A percentile compares a stretch with the other conserved stretches of the same genome.
Evolutionary conservation across 2,329 filamentous ascomycete genomes (phyloP).

Genomic region (Fusarium sulawesiense): DNA sequence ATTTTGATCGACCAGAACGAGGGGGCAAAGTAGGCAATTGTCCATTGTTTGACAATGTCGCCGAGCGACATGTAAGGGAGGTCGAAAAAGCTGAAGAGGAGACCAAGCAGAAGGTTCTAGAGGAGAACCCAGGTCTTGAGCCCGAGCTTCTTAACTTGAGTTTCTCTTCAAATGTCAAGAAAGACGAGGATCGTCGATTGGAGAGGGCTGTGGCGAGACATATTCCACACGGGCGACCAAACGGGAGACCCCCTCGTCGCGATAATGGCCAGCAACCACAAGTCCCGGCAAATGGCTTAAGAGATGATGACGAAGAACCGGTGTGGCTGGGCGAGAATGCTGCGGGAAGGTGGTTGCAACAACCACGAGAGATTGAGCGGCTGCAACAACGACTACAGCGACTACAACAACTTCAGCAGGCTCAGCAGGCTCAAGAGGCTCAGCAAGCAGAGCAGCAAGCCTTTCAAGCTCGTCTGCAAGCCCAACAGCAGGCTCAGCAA

Average conservation of each 20-base stretch:
- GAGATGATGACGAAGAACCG: background rate
- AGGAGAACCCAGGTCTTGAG: slow-evolving; percentile 70
- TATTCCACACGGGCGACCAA: background rate
- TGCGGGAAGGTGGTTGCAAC: background rate
- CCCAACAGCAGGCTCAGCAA: background rate
- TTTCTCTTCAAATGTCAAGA: slow-evolving; percentile 64
- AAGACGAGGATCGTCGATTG: slow-evolving; percentile 54
- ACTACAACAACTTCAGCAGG: background rate
- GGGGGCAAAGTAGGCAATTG: slow-evolving; percentile 68
- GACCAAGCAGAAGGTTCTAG: slow-evolving; percentile 65
- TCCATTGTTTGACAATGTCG: slow-evolving; percentile 73
- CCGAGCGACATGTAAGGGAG: slow-evolving; percentile 71
- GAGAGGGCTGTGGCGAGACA: background rate
- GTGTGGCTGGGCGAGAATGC: background rate
- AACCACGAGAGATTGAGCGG: background rate
- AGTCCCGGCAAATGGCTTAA: background rate
- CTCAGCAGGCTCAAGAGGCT: background rate
- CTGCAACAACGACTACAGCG: background rate
- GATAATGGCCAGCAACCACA: background rate
- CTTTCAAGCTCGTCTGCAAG: background rate
- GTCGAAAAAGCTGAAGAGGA: slow-evolving; percentile 70
- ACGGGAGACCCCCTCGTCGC: background rate
- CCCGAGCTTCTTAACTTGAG: slow-evolving; percentile 68
- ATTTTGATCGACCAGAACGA: slow-evolving; percentile 70
- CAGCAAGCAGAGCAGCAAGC: background rate